Percentiles rank a stretch among this genome's conserved stretches.
These are phyloP conservation scores for Globisporangium echinulatum DNA, from an alignment of 352 stramenopile genomes.

Conservation along the genomic window DNA sequence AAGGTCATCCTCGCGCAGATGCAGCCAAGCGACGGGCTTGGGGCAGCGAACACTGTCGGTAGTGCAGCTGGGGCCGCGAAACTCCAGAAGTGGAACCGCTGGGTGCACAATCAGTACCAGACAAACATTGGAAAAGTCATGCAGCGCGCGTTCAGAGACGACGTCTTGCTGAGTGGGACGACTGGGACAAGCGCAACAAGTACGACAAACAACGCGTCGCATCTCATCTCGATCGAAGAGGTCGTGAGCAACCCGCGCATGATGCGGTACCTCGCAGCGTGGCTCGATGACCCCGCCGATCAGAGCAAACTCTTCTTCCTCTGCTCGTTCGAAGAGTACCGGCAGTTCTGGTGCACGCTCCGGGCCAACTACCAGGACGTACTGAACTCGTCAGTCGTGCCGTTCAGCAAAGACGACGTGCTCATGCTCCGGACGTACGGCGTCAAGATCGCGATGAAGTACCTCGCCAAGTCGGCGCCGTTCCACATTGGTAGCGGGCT, in stretches of 20 bases:
- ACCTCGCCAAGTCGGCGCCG: constrained; percentile 65
- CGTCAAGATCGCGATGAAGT: constrained; percentile 85
- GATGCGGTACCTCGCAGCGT: constrained; percentile 77
- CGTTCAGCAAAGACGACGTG: constrained; percentile 79
- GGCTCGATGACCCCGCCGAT: constrained; percentile 40
- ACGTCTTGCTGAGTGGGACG: constrained; percentile 30
- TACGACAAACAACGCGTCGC: constrained; percentile 29
- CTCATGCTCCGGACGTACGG: constrained; percentile 80
- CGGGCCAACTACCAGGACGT: constrained; percentile 46
- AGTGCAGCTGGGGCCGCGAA: constrained; percentile 41
- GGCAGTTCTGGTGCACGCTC: constrained; percentile 66
- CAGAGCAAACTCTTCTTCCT: constrained; percentile 82
- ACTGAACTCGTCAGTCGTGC: constrained; percentile 15
- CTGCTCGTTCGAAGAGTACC: constrained; percentile 71
- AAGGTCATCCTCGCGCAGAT: constrained; percentile 61
- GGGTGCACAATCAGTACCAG: constrained; percentile 69
- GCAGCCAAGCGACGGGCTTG: constrained; percentile 19
- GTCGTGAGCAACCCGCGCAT: constrained; percentile 73
- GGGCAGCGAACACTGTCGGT: constrained; percentile 7
- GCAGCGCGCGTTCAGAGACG: constrained; percentile 57
- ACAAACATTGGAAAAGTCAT: constrained; percentile 67
- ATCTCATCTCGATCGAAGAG: constrained; percentile 69
- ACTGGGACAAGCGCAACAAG: not conserved
- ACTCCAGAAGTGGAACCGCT: constrained; percentile 82
- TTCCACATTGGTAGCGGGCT: constrained; percentile 71